Conservation (phyloP, 2,329 filamentous ascomycete genomes). For the Fonsecaea pedrosoi region DNA sequence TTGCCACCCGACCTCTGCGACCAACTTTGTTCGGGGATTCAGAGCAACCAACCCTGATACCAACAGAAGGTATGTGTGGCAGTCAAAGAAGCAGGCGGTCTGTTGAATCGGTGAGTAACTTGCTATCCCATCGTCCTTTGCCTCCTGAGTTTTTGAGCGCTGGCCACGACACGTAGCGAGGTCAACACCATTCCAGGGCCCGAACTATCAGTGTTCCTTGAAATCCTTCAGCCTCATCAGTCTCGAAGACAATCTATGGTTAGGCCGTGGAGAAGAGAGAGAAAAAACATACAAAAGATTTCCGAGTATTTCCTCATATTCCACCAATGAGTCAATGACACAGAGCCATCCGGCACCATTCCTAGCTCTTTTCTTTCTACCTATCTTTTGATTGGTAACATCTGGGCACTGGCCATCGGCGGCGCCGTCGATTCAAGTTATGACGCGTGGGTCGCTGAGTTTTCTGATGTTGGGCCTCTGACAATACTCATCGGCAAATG, state of each 20-base stretch:
- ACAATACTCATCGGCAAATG: slow-evolving; percentile 9
- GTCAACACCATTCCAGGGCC: background rate
- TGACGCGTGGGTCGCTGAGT: slow-evolving; percentile 3
- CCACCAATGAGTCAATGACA: background rate
- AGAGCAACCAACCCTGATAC: background rate
- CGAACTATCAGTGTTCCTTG: background rate
- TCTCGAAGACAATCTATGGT: background rate
- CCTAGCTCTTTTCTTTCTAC: background rate
- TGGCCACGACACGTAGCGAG: background rate
- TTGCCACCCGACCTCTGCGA: background rate
- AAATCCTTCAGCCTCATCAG: slow-evolving; percentile 8
- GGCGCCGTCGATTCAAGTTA: slow-evolving; percentile 19
- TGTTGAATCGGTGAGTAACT: background rate
- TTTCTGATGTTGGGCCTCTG: slow-evolving; percentile 12
- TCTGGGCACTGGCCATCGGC: slow-evolving; percentile 6
- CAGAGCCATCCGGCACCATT: background rate
- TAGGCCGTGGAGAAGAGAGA: background rate
- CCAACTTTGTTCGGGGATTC: background rate
- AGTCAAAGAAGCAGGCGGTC: background rate
- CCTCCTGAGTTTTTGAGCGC: background rate
- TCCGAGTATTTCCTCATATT: background rate
- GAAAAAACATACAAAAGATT: background rate
- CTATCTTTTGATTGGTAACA: slow-evolving; percentile 7
- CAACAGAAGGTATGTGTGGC: background rate
- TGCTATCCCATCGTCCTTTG: background rate